Evolutionary conservation across 1,284 basidiomycete species (phyloP).

Genomic region (Pisolithus thermaeus): DNA sequence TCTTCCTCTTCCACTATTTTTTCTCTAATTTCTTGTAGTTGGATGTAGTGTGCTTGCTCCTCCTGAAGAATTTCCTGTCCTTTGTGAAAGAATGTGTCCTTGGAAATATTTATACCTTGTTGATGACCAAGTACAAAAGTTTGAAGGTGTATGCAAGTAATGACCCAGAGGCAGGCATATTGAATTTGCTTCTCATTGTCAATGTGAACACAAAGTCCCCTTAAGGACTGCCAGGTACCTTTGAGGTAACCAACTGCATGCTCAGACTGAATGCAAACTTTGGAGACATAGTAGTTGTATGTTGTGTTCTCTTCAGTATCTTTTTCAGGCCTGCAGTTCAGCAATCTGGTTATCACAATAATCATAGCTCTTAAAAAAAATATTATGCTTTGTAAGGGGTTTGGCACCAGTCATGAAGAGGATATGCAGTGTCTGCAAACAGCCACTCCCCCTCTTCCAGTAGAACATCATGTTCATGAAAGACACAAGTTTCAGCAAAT

Average conservation of each 20-base stretch:
- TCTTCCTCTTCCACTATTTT: not conserved
- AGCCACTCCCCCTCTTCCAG: conserved; percentile 27
- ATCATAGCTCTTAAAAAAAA: too few species aligned
- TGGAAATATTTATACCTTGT: not conserved
- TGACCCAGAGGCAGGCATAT: conserved; percentile 28
- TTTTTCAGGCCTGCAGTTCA: conserved; percentile 11
- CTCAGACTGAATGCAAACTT: conserved; percentile 12
- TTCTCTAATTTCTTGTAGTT: not conserved
- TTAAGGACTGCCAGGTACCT: conserved; percentile 25
- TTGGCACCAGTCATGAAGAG: conserved; percentile 18
- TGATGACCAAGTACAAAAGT: conserved; percentile 15
- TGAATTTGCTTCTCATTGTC: conserved; percentile 15
- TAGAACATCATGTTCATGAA: conserved; percentile 17
- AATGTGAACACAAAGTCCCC: conserved; percentile 24
- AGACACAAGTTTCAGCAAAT: conserved; percentile 23
- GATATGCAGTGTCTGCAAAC: conserved; percentile 35
- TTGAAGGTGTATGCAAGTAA: conserved; percentile 28
- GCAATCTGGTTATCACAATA: too few species aligned
- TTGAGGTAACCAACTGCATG: conserved; percentile 16
- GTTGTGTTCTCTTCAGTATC: conserved; percentile 21
- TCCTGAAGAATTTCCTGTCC: not conserved
- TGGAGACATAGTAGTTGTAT: conserved; percentile 5
- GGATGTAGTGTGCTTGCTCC: not conserved
- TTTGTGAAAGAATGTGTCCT: not conserved
- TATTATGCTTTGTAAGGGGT: conserved; percentile 21